Evolutionary conservation across 352 stramenopile genomes (phyloP).

Genomic region (Sclerospora graminicola): DNA sequence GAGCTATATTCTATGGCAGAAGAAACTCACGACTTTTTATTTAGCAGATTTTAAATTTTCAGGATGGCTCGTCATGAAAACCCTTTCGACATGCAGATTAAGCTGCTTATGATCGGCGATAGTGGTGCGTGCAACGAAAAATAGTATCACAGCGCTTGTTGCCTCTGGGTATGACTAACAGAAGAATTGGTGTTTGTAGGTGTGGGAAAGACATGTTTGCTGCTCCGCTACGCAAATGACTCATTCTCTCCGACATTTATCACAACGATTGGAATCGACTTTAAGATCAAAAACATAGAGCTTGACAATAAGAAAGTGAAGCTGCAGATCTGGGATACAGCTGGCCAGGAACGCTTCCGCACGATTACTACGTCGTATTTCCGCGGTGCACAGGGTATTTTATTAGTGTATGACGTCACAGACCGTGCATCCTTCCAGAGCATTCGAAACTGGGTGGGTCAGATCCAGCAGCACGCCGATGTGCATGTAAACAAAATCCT

Average conservation of each 20-base stretch:
- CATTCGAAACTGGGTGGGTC: constrained; percentile 96
- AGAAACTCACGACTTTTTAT: constrained; percentile 1
- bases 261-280: constrained; percentile 86
- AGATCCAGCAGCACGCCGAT: constrained; percentile 97
- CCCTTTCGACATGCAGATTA: constrained; percentile 96
- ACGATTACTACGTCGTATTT: constrained; percentile 99
- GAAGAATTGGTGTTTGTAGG: constrained; percentile 28
- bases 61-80: constrained; percentile 86
- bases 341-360: constrained; percentile 97
- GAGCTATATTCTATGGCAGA: not conserved
- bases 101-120: constrained; percentile 96
- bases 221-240: constrained; percentile 85
- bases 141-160: not conserved
- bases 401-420: constrained; percentile 98
- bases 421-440: constrained; percentile 95
- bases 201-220: constrained; percentile 83
- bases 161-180: not conserved
- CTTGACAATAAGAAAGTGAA: constrained; percentile 96
- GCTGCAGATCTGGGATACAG: constrained; percentile 98
- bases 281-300: constrained; percentile 90
- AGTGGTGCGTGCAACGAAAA: constrained; percentile 60
- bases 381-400: constrained; percentile 96
- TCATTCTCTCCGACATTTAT: constrained; percentile 88
- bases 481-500: constrained; percentile 99
- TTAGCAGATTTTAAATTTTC: constrained; percentile 14